Conservation (phyloP, 768 basidiomycete genomes). For the Mycena sanguinolenta region DNA sequence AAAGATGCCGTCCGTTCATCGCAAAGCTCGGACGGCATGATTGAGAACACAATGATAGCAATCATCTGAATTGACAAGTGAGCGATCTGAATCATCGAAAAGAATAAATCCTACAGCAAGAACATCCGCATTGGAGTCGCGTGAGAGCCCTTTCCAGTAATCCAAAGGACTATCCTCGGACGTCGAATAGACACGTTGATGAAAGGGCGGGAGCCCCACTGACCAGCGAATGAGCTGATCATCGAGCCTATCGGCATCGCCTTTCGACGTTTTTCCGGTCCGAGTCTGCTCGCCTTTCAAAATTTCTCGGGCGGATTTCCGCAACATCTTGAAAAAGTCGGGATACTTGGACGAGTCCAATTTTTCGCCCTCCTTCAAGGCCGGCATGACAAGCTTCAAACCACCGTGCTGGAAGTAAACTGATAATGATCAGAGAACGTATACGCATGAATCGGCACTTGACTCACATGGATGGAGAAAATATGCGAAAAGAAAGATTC, state of each 20-base stretch:
- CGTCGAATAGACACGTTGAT: slow-evolving; percentile 28
- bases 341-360: background rate
- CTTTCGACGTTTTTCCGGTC: slow-evolving; percentile 22
- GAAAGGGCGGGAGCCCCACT: slow-evolving; percentile 40
- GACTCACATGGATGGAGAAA: slow-evolving; percentile 44
- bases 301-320: slow-evolving; percentile 31
- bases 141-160: slow-evolving; percentile 39
- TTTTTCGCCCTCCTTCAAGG: background rate
- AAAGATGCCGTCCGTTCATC: slow-evolving; percentile 43
- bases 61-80: slow-evolving; percentile 8
- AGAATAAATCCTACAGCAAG: slow-evolving; percentile 29
- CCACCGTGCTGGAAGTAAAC: background rate
- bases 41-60: slow-evolving; percentile 42
- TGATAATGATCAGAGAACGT: background rate
- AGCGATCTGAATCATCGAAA: no score
- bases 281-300: slow-evolving; percentile 38
- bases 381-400: background rate
- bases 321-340: background rate
- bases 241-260: slow-evolving; percentile 30
- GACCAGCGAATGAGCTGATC: slow-evolving; percentile 38
- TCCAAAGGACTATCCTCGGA: slow-evolving; percentile 37
- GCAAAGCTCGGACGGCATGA: slow-evolving; percentile 46
- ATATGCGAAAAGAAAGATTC: slow-evolving; percentile 44
- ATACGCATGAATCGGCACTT: no score
- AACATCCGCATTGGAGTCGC: slow-evolving; percentile 39